phyloP scores from a whole-genome alignment of 108 stramenopile species.

The Nitzschia palea region DNA sequence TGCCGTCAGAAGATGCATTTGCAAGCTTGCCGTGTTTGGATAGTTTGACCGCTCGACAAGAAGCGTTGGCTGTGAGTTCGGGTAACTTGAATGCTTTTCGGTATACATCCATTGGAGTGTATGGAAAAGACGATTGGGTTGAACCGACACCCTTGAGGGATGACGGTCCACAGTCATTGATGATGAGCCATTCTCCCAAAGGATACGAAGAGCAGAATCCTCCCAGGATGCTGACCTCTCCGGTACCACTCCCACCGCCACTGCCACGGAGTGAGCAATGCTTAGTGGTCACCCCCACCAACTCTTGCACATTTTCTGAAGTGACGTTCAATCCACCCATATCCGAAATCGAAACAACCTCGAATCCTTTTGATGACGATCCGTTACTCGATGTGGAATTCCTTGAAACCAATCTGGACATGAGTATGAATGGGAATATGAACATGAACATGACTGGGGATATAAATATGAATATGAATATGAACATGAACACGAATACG shows the following conservation, averaged over 20 bases:
- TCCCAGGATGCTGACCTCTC: neutral
- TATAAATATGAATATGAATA: no score
- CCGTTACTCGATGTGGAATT: no score
- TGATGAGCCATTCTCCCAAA: neutral
- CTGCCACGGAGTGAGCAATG: no score
- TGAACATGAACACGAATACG: no score
- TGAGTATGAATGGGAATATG: no score
- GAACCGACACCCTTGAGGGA: no score
- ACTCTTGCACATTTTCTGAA: neutral
- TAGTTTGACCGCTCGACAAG: neutral
- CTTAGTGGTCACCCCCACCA: neutral
- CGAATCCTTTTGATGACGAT: no score
- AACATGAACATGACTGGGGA: no score
- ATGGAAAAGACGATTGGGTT: neutral
- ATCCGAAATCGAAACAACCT: neutral
- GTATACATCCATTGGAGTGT: neutral
- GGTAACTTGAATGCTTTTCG: neutral
- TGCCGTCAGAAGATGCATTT: conserved; percentile 10
- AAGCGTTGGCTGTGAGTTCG: neutral
- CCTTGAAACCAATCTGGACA: no score
- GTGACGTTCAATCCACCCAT: neutral
- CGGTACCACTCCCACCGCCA: neutral
- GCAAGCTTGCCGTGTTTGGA: conserved; percentile 15
- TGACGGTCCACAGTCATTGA: neutral
- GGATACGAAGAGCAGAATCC: neutral